Base-by-base conservation (phyloP, 2,329 filamentous ascomycete species). In the Cryphonectria carpinicola region DNA sequence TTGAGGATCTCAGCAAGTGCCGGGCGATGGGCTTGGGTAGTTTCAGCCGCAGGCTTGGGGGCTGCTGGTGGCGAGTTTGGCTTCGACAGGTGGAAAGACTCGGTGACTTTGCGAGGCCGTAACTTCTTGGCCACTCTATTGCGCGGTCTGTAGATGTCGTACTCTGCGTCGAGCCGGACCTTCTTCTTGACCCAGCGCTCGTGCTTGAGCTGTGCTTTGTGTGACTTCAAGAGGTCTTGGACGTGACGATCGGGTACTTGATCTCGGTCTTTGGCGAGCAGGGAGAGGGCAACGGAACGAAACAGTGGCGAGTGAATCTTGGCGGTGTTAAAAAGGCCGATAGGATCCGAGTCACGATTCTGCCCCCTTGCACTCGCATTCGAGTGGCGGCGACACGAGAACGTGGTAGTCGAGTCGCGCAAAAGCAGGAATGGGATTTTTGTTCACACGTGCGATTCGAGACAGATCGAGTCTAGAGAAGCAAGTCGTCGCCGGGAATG, bases 241-340 rank as follows among this genome's bases (percentile, higher is more conserved):
- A 73, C 60, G 32, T 70, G 63, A 14, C 39, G 32, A 32, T 70
- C 70, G 28, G 67, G 39, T n/a, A 61, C 73, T 67, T 32, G 66
- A 67, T 75, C 68, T 76, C 52, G 49, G 54, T 78, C 74, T 74
- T 79, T 76, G 79, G 79, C 83, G 66, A 86, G 80, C 54, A 80
- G 78, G 67, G 80, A 77, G 74, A 83, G 82, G 65, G 84, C 83
- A 77, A 87, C 83, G 79, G 88, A 86, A 80, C 90, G 84, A 80
- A 92, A 90, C 76, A 92, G 87, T 82, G 89, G 89, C 75, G 90
- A 92, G 90, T 92, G 89, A 89, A 90, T 85, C 79, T 89, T 91
- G 87, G 79, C 88, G 87, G 82, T 81, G 76, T 79, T 78, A 74
- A 74, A 74, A 52, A 68, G 66, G 75, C 67, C 72, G 72, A 66